Evolutionary conservation across 1,284 basidiomycete genomes (phyloP).

Genomic region (Irpex rosettiformis): DNA sequence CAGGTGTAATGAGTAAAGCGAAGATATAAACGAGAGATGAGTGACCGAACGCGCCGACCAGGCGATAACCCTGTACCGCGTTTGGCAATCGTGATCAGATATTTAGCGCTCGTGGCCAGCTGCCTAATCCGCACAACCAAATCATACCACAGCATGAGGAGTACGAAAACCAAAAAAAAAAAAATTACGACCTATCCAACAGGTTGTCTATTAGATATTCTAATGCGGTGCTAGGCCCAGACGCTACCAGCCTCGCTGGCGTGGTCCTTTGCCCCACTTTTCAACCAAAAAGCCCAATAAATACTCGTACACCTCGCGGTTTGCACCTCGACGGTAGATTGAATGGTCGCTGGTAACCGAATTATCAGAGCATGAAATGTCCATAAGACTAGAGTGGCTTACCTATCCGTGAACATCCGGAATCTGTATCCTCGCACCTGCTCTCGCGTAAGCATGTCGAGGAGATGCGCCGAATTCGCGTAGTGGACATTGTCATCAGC

Average conservation of each 20-base stretch:
- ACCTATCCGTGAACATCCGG: constrained; percentile 96
- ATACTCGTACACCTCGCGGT: constrained; percentile 84
- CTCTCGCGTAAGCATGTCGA: constrained; percentile 87
- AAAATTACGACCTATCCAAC: no score
- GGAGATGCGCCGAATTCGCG: constrained; percentile 83
- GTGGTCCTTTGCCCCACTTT: constrained; percentile 88
- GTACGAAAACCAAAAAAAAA: no score
- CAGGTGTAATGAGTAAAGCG: neutral
- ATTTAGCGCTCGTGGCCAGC: neutral
- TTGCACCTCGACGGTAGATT: constrained; percentile 72
- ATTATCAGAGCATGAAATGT: constrained; percentile 7
- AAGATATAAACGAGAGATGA: neutral
- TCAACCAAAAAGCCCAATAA: constrained; percentile 82
- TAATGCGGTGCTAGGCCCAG: neutral
- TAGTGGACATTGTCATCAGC: constrained; percentile 96
- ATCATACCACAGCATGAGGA: no score
- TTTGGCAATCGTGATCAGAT: constrained; percentile 1
- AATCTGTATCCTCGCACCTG: constrained; percentile 82
- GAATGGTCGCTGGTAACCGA: constrained; percentile 69
- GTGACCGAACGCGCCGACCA: neutral
- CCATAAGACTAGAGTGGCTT: constrained; percentile 22
- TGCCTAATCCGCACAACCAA: no score
- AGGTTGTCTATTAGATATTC: no score
- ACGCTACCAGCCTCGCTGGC: constrained; percentile 48
- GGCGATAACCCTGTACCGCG: neutral